A percentile compares a stretch with the other conserved stretches of the same genome.
Conservation (phyloP, 208 protist species). For the Leishmania braziliensis region DNA sequence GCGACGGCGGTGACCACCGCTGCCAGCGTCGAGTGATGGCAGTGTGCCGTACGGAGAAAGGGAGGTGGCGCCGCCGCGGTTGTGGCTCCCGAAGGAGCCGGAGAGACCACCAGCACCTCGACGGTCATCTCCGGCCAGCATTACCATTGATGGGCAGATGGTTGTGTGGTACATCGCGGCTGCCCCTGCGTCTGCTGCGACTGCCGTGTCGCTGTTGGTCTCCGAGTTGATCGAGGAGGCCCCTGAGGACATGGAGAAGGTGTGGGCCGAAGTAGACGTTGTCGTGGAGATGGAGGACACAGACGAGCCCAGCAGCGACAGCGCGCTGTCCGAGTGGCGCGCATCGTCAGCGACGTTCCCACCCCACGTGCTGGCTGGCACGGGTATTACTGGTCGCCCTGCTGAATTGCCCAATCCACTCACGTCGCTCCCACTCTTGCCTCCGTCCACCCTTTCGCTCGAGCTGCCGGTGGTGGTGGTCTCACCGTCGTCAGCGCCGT, state of each 20-base stretch:
- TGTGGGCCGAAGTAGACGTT: not conserved
- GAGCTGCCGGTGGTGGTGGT: not conserved
- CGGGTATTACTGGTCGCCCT: not conserved
- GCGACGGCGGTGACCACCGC: not conserved
- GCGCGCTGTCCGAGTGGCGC: not conserved
- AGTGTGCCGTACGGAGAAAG: not conserved
- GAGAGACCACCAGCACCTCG: not conserved
- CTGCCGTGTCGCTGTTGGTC: not conserved
- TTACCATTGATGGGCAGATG: not conserved
- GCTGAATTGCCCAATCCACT: not conserved
- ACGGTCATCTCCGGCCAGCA: not conserved
- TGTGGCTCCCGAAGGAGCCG: not conserved
- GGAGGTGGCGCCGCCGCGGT: not conserved
- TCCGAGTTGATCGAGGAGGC: not conserved
- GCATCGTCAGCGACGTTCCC: not conserved
- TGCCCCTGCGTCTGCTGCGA: not conserved
- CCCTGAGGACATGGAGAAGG: constrained; percentile 1
- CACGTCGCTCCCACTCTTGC: not conserved
- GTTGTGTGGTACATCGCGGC: not conserved
- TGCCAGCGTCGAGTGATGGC: not conserved
- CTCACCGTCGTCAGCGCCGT: not conserved
- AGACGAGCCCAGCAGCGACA: not conserved
- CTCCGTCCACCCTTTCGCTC: not conserved
- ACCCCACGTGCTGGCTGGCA: not conserved
- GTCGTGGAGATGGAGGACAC: not conserved